A percentile compares a stretch with the other conserved stretches of the same genome.
These are phyloP conservation scores for Xylaria longipes DNA, from an alignment of 495 filamentous ascomycete genomes.

Conservation along the genomic window DNA sequence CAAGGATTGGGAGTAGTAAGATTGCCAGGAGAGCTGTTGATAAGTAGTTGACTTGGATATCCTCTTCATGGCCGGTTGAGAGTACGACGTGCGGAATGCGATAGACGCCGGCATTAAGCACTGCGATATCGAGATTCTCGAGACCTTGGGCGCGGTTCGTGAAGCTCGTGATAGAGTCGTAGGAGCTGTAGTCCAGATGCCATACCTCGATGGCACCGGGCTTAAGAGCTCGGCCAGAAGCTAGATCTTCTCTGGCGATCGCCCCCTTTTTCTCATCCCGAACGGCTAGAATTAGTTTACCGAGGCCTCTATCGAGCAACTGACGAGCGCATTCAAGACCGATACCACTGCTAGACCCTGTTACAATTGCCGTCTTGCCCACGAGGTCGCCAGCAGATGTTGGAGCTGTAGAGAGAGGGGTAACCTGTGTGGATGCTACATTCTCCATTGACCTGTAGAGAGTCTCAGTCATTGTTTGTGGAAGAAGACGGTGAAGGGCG, in stretches of 20 bases:
- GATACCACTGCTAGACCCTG: constrained; percentile 60
- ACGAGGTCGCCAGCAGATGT: constrained; percentile 22
- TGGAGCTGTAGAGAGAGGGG: not conserved
- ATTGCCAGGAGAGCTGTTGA: constrained; percentile 52
- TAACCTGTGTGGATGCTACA: not conserved
- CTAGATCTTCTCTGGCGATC: constrained; percentile 40
- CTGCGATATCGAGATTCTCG: constrained; percentile 50
- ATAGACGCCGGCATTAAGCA: constrained; percentile 58
- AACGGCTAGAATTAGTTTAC: constrained; percentile 59
- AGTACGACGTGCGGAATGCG: constrained; percentile 27
- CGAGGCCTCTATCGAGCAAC: constrained; percentile 52
- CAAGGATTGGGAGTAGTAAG: constrained; percentile 41
- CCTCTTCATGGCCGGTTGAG: constrained; percentile 47
- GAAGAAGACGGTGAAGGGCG: not conserved
- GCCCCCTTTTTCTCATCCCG: constrained; percentile 51
- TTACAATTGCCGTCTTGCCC: constrained; percentile 57
- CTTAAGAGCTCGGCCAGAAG: constrained; percentile 26
- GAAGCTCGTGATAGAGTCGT: constrained; percentile 51
- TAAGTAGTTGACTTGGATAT: constrained; percentile 61
- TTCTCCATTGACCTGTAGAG: not conserved
- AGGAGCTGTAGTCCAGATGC: constrained; percentile 59
- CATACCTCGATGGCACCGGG: constrained; percentile 52
- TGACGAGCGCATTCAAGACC: constrained; percentile 57
- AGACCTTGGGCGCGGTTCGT: constrained; percentile 44
- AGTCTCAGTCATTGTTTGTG: not conserved